Evolutionary conservation across 2,329 filamentous ascomycete genomes (phyloP).

Genomic region (Madurella mycetomatis): DNA sequence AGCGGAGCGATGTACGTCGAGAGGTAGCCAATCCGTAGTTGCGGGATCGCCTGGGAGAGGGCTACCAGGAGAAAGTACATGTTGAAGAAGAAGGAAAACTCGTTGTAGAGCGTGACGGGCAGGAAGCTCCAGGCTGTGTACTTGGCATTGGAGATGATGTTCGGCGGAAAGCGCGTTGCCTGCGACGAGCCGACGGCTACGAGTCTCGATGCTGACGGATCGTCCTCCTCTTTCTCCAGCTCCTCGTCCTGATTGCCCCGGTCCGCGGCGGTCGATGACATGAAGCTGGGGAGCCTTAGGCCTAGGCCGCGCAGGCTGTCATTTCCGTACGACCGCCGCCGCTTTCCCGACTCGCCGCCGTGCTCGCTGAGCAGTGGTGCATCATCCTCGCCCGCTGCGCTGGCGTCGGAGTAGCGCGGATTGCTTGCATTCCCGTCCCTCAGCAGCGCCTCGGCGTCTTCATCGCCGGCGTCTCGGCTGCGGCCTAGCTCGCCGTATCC

Average conservation of each 20-base stretch:
- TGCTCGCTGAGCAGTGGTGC: conserved; percentile 61
- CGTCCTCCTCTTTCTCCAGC: conserved; percentile 50
- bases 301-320: conserved; percentile 42
- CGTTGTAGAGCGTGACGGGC: conserved; percentile 91
- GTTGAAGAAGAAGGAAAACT: conserved; percentile 99
- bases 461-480: conserved; percentile 52
- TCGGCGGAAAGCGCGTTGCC: conserved; percentile 74
- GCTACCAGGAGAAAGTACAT: conserved; percentile 97
- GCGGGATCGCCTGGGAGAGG: conserved; percentile 85
- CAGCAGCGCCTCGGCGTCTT: conserved; percentile 64
- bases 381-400: conserved; percentile 62
- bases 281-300: conserved; percentile 64
- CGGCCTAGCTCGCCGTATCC: conserved; percentile 59
- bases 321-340: conserved; percentile 36
- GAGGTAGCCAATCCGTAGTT: conserved; percentile 87
- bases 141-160: conserved; percentile 93
- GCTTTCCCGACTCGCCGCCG: conserved; percentile 24
- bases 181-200: conserved; percentile 73
- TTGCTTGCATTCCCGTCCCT: conserved; percentile 55
- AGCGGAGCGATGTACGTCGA: conserved; percentile 91
- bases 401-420: conserved; percentile 56
- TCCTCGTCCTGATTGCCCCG: conserved; percentile 43
- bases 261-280: conserved; percentile 40
- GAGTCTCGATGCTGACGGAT: conserved; percentile 66
- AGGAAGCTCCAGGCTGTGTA: conserved; percentile 95